These are phyloP conservation scores for Erodium maritimum DNA, from an alignment of 345 rosid species.

Conservation along the genomic window DNA sequence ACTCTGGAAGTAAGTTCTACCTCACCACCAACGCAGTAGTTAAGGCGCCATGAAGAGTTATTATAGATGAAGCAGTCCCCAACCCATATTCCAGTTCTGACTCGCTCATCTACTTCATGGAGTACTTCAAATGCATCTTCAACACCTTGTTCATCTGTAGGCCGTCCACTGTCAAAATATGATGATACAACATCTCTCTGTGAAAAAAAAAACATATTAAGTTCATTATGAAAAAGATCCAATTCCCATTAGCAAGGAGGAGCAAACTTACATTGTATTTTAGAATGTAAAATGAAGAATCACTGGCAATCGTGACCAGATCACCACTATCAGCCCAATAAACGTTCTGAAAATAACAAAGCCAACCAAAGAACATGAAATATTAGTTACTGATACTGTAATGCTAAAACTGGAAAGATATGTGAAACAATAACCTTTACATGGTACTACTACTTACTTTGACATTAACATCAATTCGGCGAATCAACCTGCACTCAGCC, in stretches of 20 bases:
- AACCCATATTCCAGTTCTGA: constrained; percentile 83
- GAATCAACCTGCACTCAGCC: constrained; percentile 96
- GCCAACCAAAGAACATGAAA: background rate
- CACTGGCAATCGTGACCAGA: constrained; percentile 92
- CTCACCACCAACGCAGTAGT: constrained; percentile 62
- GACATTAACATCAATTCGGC: constrained; percentile 92
- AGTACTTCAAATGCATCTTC: background rate
- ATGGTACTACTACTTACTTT: constrained; percentile 55
- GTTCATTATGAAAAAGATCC: background rate
- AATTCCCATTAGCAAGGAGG: background rate
- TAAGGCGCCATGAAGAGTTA: constrained; percentile 85
- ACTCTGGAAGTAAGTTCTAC: background rate
- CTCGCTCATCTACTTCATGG: constrained; percentile 52
- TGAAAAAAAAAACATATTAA: background rate
- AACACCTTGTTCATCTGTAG: constrained; percentile 1
- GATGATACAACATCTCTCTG: background rate
- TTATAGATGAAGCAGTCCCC: constrained; percentile 26
- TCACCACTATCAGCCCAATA: constrained; percentile 99
- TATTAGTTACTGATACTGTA: background rate
- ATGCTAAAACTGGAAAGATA: background rate
- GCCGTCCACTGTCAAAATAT: background rate
- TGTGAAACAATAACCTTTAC: background rate
- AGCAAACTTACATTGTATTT: constrained; percentile 64
- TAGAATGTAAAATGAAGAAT: constrained; percentile 89
- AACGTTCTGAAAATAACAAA: constrained; percentile 47